Percentiles rank a stretch among this genome's conserved stretches.
phyloP scores from a whole-genome alignment of 352 stramenopile genomes.

The Phytophthora sojae region DNA sequence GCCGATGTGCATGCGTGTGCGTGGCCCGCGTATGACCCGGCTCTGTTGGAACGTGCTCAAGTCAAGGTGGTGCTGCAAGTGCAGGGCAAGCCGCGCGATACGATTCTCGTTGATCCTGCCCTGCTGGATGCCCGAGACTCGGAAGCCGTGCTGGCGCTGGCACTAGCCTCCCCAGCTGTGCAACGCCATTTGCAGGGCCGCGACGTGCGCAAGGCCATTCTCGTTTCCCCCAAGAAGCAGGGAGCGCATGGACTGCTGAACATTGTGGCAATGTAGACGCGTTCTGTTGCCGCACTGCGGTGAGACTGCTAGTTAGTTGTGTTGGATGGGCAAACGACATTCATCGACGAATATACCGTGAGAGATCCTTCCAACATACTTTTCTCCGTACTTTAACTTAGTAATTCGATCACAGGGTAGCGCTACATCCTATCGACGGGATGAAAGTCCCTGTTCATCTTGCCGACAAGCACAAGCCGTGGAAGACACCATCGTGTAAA shows the following conservation, averaged over 20 bases:
- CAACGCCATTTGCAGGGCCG: conserved; percentile 78
- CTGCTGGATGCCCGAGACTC: conserved; percentile 55
- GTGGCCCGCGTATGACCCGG: conserved; percentile 70
- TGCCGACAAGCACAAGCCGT: too few species aligned
- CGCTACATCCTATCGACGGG: too few species aligned
- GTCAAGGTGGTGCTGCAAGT: conserved; percentile 88
- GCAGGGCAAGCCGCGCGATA: conserved; percentile 79
- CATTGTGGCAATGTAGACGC: conserved; percentile 67
- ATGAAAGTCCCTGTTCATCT: too few species aligned
- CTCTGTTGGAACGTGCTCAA: conserved; percentile 68
- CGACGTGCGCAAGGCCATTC: conserved; percentile 73
- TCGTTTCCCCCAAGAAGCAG: conserved; percentile 86
- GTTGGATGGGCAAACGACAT: neutral
- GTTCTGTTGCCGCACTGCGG: too few species aligned
- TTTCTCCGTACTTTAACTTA: too few species aligned
- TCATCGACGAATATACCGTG: conserved; percentile 18
- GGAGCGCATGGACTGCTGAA: conserved; percentile 80
- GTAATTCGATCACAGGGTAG: too few species aligned
- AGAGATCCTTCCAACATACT: too few species aligned
- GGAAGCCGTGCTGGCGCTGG: conserved; percentile 70
- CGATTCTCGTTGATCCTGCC: conserved; percentile 65
- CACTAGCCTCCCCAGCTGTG: conserved; percentile 59
- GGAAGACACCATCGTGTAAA: conserved; percentile 4
- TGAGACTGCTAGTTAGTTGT: neutral
- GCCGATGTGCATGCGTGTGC: conserved; percentile 66